phyloP scores from a whole-genome alignment of 345 rosid species.

The Barbarea vulgaris region DNA sequence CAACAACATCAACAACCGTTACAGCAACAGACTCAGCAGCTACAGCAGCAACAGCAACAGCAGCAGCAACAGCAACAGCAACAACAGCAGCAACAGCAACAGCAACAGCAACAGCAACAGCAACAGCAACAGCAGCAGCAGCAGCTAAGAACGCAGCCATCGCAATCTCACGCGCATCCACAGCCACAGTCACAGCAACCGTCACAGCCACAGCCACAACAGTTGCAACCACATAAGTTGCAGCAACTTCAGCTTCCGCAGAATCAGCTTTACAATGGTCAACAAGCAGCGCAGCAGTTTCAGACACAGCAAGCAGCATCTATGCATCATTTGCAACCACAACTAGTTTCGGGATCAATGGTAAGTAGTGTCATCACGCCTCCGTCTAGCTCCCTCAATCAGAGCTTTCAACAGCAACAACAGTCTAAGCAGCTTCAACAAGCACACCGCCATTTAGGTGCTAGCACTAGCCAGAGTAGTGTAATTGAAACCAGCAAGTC shows the following conservation, averaged over 20 bases:
- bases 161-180: slow-evolving; percentile 44
- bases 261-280: slow-evolving; percentile 40
- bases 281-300: slow-evolving; percentile 32
- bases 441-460: slow-evolving; percentile 31
- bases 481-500: slow-evolving; percentile 45
- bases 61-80: slow-evolving; percentile 33
- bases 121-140: slow-evolving; percentile 43
- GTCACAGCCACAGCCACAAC: slow-evolving; percentile 41
- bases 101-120: slow-evolving; percentile 39
- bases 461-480: slow-evolving; percentile 42
- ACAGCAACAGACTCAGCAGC: slow-evolving; percentile 38
- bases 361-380: slow-evolving; percentile 37
- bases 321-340: slow-evolving; percentile 43
- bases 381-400: slow-evolving; percentile 26
- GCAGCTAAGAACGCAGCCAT: slow-evolving; percentile 42
- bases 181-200: slow-evolving; percentile 48
- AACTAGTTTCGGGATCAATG: slow-evolving; percentile 34
- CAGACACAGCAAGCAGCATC: slow-evolving; percentile 36
- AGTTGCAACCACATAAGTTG: slow-evolving; percentile 29
- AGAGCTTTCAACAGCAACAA: slow-evolving; percentile 41
- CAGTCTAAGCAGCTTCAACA: slow-evolving; percentile 36
- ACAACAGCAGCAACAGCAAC: slow-evolving; percentile 38
- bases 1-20: slow-evolving; percentile 40
- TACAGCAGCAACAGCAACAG: slow-evolving; percentile 48
- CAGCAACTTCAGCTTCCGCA: slow-evolving; percentile 52